phyloP scores from a whole-genome alignment of 768 basidiomycete genomes.

The Erythrobasidium yunnanense region DNA sequence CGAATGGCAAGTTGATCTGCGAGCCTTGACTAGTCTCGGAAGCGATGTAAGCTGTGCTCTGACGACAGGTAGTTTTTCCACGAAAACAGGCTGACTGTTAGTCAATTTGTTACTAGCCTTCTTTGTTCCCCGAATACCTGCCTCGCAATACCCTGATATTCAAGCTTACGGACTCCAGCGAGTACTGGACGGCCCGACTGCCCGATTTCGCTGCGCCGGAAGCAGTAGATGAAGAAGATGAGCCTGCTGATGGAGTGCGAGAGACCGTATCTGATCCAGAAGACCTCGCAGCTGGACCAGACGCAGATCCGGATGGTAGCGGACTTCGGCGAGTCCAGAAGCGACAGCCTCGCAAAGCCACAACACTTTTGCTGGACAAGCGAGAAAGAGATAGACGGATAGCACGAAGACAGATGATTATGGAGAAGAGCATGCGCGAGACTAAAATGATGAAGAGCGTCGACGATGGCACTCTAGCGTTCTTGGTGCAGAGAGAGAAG shows the following conservation, averaged over 20 bases:
- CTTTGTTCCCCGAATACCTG: neutral
- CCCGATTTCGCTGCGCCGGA: neutral
- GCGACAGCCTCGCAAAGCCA: neutral
- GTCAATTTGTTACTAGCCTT: no score
- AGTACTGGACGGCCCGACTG: constrained; percentile 19
- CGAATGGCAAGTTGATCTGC: constrained; percentile 15
- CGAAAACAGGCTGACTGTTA: neutral
- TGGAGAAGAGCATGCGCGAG: constrained; percentile 27
- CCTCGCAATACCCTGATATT: constrained; percentile 21
- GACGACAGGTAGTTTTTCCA: neutral
- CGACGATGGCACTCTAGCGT: neutral
- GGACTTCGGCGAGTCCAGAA: no score
- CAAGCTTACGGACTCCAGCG: neutral
- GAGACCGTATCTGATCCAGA: constrained; percentile 16
- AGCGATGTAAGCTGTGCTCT: constrained; percentile 6
- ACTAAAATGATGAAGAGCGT: constrained; percentile 25
- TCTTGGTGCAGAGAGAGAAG: neutral
- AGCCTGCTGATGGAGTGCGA: neutral
- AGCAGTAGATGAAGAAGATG: neutral
- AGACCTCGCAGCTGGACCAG: neutral
- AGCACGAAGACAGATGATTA: constrained; percentile 3
- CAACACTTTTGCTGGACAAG: neutral
- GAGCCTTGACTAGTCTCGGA: constrained; percentile 5
- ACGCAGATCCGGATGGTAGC: neutral
- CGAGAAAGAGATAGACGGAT: constrained; percentile 10